Percentiles rank a stretch among this genome's conserved stretches.
Evolutionary conservation across 768 basidiomycete genomes (phyloP).

Genomic region (Galerina sulciceps): DNA sequence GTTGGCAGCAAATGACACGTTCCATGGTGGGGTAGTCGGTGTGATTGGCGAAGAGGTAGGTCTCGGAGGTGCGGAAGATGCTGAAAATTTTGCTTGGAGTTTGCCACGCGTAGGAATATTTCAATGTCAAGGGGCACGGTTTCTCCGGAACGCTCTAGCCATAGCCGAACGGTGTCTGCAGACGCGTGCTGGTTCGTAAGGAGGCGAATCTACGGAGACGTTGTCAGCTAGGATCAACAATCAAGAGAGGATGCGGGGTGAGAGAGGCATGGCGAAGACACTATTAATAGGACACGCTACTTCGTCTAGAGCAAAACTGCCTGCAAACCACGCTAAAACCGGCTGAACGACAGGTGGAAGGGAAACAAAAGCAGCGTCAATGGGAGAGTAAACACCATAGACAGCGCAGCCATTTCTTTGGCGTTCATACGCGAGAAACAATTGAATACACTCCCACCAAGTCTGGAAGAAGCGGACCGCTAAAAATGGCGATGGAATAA

Average conservation of each 20-base stretch:
- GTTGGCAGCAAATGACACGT: constrained; percentile 32
- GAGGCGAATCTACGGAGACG: constrained; percentile 63
- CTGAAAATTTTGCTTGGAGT: constrained; percentile 26
- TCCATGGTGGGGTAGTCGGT: constrained; percentile 37
- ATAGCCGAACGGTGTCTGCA: constrained; percentile 79
- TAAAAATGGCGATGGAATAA: constrained; percentile 15
- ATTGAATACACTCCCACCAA: constrained; percentile 13
- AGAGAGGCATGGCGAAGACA: not conserved
- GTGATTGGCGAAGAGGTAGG: constrained; percentile 33
- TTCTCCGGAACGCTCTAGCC: constrained; percentile 80
- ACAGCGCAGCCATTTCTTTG: not conserved
- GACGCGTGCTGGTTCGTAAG: constrained; percentile 71
- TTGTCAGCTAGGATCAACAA: constrained; percentile 12
- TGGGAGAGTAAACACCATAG: constrained; percentile 4
- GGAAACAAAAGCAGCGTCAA: constrained; percentile 4
- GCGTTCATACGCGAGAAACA: constrained; percentile 5
- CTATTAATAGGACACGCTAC: constrained; percentile 11
- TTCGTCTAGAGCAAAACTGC: not conserved
- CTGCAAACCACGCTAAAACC: constrained; percentile 3
- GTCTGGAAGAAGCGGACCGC: constrained; percentile 15
- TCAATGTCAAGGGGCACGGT: constrained; percentile 79
- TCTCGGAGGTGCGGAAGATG: constrained; percentile 27
- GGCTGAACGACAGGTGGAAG: not conserved
- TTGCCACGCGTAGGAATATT: constrained; percentile 67
- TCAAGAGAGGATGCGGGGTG: constrained; percentile 3